Evolutionary conservation across 495 filamentous ascomycete genomes (phyloP).

Genomic region (Amniculicola lignicola): DNA sequence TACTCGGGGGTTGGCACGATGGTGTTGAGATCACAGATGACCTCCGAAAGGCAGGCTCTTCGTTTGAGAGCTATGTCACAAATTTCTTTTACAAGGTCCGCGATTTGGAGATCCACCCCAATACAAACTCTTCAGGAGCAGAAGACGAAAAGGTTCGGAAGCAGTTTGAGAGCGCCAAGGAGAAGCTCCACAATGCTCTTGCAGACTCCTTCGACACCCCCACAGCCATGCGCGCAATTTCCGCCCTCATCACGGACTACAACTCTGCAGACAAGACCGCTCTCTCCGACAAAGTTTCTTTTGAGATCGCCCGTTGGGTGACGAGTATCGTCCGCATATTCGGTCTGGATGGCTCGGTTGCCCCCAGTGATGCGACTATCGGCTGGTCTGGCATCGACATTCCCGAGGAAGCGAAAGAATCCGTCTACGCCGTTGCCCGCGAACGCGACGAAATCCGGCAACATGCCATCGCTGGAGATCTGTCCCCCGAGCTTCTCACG

Average conservation of each 20-base stretch:
- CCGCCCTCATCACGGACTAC: constrained; percentile 69
- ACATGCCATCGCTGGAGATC: constrained; percentile 33
- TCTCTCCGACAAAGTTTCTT: constrained; percentile 29
- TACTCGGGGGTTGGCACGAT: constrained; percentile 85
- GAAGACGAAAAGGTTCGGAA: constrained; percentile 36
- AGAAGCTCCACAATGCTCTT: constrained; percentile 62
- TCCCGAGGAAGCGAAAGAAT: constrained; percentile 46
- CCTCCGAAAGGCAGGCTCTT: constrained; percentile 65
- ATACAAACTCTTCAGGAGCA: constrained; percentile 5
- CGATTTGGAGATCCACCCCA: constrained; percentile 49
- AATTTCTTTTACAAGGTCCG: constrained; percentile 88
- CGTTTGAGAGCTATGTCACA: constrained; percentile 78
- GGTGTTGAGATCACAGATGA: constrained; percentile 87
- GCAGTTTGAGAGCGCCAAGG: constrained; percentile 61
- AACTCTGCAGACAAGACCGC: constrained; percentile 53
- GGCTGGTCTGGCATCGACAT: constrained; percentile 80
- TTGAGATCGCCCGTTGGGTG: constrained; percentile 68
- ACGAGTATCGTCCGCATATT: constrained; percentile 81
- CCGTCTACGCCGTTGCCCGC: constrained; percentile 37
- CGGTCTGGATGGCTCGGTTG: constrained; percentile 68
- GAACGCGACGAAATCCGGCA: constrained; percentile 41
- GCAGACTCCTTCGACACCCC: constrained; percentile 89
- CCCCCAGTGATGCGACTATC: constrained; percentile 58
- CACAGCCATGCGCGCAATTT: constrained; percentile 68
- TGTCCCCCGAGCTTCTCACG: constrained; percentile 13